Evolutionary conservation across 2,329 filamentous ascomycete species (phyloP), one percentile per base, ranked within the genome.

Genomic region (Harringtonia lauricola): DNA sequence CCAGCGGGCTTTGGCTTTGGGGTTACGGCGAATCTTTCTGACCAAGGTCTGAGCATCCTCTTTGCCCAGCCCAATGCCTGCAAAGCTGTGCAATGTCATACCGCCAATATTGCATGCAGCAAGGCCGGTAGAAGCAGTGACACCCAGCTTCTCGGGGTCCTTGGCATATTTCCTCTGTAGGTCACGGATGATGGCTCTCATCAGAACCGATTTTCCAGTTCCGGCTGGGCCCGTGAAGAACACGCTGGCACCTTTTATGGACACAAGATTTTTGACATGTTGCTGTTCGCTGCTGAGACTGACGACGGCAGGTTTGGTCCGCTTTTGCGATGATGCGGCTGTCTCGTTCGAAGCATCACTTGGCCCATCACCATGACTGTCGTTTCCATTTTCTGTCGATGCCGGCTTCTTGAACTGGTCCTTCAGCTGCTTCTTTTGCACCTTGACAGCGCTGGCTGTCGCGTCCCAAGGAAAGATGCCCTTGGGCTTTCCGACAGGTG

Each of bases 181-280:
- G 4, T 84, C 79, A 6, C 75, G 67, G 53, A 98, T 96, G 48
- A 96, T 95, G 51, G 94, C 81, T 50, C 89, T 78, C 74, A 98
- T 87, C 45, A 98, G 65, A 4, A 98, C 90, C 2, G 92, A 98
- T 68, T 98, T 98, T 61, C 92, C 92, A 5, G 92, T 95, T 70
- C 83, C 88, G 46, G 92, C 92, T 47, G 92, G 94, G 54, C 92
- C 92, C 1, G 92, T 98, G 61, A 98, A 98, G 67, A 98, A 98
- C 3, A 95, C 89, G 54, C 90, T 96, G 60, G 88, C 83, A 47
- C 76, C 76, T 50, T 85, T 68, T 19, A 92, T 76, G 8, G 87
- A 74, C 10, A 98, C 90, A 18, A 95, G 68, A 37, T 87, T 79
- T 45, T 94, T 68, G 12, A 98, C 87, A 46, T 85, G 79, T 47